A percentile compares a stretch with the other conserved stretches of the same genome.
Conservation (phyloP, 176 grass and related monocot genomes). For the Oryza brachyantha region DNA sequence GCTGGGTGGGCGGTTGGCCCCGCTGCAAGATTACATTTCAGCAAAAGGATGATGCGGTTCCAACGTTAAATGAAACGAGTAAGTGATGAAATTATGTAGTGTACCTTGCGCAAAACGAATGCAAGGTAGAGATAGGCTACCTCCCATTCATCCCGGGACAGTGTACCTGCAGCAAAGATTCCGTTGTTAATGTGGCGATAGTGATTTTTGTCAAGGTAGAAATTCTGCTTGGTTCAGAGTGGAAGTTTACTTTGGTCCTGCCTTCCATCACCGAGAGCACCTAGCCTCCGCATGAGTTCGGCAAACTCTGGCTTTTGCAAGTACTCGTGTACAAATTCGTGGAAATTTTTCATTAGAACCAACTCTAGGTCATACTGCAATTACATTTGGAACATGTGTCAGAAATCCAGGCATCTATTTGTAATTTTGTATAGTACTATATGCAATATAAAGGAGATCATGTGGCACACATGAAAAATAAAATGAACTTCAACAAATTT, state of each 20-base stretch:
- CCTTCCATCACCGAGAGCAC: constrained; percentile 83
- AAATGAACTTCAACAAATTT: not conserved
- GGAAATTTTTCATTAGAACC: constrained; percentile 85
- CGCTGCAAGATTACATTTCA: constrained; percentile 44
- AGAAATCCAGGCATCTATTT: constrained; percentile 9
- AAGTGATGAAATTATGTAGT: not conserved
- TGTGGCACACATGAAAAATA: not conserved
- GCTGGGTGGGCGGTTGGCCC: constrained; percentile 43
- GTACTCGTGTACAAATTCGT: constrained; percentile 86
- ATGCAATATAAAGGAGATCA: not conserved
- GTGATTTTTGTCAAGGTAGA: not conserved
- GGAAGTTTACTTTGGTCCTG: constrained; percentile 65
- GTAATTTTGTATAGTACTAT: not conserved
- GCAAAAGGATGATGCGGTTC: not conserved
- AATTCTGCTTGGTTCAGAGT: not conserved
- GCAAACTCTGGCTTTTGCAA: constrained; percentile 75
- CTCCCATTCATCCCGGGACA: constrained; percentile 89
- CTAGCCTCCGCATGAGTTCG: constrained; percentile 88
- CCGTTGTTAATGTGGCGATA: not conserved
- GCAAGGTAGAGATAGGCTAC: constrained; percentile 92
- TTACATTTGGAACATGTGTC: constrained; percentile 17
- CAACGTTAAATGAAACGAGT: not conserved
- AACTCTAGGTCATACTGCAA: constrained; percentile 81
- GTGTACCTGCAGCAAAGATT: constrained; percentile 51
- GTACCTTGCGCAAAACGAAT: constrained; percentile 90